Percentiles rank a stretch among this genome's conserved stretches.
Evolutionary conservation across 768 basidiomycete genomes (phyloP).

Genomic region (Dentipellis sp.): DNA sequence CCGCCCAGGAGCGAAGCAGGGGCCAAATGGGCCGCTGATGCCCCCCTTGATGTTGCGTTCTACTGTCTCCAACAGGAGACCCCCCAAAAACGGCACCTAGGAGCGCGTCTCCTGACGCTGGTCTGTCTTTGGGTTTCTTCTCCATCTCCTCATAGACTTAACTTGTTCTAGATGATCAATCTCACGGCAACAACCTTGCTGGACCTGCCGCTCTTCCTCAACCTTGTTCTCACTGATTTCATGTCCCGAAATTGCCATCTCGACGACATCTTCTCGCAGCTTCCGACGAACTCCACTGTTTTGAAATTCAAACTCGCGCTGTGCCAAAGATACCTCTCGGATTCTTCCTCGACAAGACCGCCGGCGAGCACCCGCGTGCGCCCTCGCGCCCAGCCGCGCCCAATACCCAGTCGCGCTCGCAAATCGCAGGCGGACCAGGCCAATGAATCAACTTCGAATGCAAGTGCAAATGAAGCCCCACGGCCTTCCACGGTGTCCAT

Average conservation of each 20-base stretch:
- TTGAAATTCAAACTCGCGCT: slow-evolving; percentile 22
- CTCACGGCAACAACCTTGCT: slow-evolving; percentile 23
- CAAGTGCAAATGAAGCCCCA: not conserved
- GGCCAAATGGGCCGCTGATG: slow-evolving; percentile 46
- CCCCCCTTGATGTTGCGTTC: slow-evolving; percentile 37
- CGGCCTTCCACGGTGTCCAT: no score
- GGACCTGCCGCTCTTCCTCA: slow-evolving; percentile 24
- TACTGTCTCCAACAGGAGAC: slow-evolving; percentile 20
- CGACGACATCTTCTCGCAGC: slow-evolving; percentile 16
- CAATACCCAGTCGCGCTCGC: slow-evolving; percentile 11
- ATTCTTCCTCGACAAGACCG: not conserved
- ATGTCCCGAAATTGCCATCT: slow-evolving; percentile 12
- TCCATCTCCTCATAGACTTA: not conserved
- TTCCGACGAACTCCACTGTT: slow-evolving; percentile 17
- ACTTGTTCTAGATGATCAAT: slow-evolving; percentile 22
- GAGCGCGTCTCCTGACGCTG: slow-evolving; percentile 21
- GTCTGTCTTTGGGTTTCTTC: slow-evolving; percentile 15
- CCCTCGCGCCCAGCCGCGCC: slow-evolving; percentile 19
- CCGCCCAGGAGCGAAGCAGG: slow-evolving; percentile 36
- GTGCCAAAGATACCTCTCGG: slow-evolving; percentile 18
- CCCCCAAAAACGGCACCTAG: slow-evolving; percentile 13
- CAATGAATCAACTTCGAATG: not conserved
- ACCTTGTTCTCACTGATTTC: slow-evolving; percentile 20
- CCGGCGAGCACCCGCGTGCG: slow-evolving; percentile 11
- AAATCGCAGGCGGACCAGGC: slow-evolving; percentile 1